Evolutionary conservation across 208 protist genomes (phyloP).

Genomic region (Trypanosoma vivax): DNA sequence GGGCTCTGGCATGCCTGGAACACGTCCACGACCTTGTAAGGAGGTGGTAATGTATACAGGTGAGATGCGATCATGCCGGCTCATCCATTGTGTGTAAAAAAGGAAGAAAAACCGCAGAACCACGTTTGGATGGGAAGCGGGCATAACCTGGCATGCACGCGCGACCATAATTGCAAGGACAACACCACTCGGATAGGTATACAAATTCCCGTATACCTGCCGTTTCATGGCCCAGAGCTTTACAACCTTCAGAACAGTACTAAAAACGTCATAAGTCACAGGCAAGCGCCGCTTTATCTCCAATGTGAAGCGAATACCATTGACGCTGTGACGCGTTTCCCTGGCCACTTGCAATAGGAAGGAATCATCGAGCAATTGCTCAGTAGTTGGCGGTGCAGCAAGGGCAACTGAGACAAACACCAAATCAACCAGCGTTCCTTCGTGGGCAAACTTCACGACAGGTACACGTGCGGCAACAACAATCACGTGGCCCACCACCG

Average conservation of each 20-base stretch:
- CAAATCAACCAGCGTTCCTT: conserved; percentile 65
- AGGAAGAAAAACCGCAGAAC: conserved; percentile 87
- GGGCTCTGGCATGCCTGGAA: conserved; percentile 58
- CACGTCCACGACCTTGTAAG: conserved; percentile 14
- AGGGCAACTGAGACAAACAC: conserved; percentile 60
- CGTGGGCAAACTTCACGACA: conserved; percentile 63
- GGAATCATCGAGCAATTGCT: conserved; percentile 40
- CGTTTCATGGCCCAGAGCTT: conserved; percentile 80
- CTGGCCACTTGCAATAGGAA: conserved; percentile 51
- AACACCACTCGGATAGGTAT: conserved; percentile 95
- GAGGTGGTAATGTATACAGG: conserved; percentile 62
- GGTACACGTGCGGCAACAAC: conserved; percentile 72
- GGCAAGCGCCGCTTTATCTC: conserved; percentile 50
- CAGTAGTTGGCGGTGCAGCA: conserved; percentile 38
- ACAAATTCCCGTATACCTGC: conserved; percentile 93
- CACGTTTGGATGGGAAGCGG: conserved; percentile 57
- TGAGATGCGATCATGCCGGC: conserved; percentile 21
- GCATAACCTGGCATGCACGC: conserved; percentile 90
- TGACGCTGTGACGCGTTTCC: conserved; percentile 49
- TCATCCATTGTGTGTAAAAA: conserved; percentile 75
- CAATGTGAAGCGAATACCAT: conserved; percentile 72
- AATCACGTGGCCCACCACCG: conserved; percentile 27
- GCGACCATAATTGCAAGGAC: conserved; percentile 94
- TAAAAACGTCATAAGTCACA: conserved; percentile 38
- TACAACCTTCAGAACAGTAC: conserved; percentile 53